These are phyloP conservation scores for Colletotrichum horii DNA, from an alignment of 2,329 filamentous ascomycete genomes.

Conservation along the genomic window DNA sequence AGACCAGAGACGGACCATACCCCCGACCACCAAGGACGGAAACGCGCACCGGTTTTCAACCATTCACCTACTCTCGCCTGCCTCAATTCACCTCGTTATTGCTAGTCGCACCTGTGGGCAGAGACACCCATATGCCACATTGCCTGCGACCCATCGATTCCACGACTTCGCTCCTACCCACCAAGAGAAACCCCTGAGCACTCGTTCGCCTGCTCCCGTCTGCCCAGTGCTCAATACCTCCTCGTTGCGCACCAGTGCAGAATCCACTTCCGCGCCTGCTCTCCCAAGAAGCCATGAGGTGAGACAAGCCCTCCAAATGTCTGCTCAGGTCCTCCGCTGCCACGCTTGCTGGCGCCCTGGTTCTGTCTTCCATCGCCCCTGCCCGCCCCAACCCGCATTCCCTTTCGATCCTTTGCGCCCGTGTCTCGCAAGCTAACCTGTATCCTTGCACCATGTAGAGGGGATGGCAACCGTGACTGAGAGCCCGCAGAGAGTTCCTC, in stretches of 20 bases:
- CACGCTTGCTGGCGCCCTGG: slow-evolving; percentile 22
- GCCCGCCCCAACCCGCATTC: slow-evolving; percentile 6
- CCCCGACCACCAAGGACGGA: not conserved
- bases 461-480: slow-evolving; percentile 61
- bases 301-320: slow-evolving; percentile 12
- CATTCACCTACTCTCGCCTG: not conserved
- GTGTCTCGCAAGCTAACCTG: slow-evolving; percentile 23
- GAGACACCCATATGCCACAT: not conserved
- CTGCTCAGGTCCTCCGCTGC: slow-evolving; percentile 5
- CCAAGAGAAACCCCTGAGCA: not conserved
- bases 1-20: not conserved
- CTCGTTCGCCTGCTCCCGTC: not conserved
- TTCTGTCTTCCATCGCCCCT: not conserved
- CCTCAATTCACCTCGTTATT: not conserved
- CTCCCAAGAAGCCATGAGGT: slow-evolving; percentile 20
- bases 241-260: not conserved
- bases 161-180: not conserved
- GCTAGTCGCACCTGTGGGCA: not conserved
- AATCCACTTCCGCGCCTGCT: not conserved
- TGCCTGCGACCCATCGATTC: too few species aligned
- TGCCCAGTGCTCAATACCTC: not conserved
- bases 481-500: slow-evolving; percentile 49
- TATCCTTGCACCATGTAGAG: slow-evolving; percentile 35
- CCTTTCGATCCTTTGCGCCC: slow-evolving; percentile 3
- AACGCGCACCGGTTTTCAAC: not conserved